Base-by-base conservation (phyloP, 2,329 filamentous ascomycete species). In the Juglanconis juglandina region DNA sequence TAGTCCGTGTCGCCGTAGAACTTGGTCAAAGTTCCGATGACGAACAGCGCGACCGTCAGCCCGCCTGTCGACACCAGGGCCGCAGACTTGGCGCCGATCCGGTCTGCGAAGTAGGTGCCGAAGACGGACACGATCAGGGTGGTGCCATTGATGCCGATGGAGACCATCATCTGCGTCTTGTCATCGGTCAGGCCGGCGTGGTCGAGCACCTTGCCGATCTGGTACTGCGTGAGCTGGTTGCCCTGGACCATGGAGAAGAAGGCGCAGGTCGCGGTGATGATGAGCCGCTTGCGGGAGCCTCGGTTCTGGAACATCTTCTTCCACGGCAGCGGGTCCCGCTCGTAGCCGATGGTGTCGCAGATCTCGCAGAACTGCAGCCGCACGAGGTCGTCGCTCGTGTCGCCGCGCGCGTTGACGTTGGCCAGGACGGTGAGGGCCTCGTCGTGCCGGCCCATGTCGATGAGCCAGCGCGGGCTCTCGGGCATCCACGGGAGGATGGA, bases 391-490 rank as follows among this genome's bases (percentile, higher is more conserved):
- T 78, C 71, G 0, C 68, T 63, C 3, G 69, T 62, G 57, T 81
- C 72, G 3, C 80, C 77, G 60, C 80, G 68, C 8, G 77, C 71
- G 56, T 81, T 75, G n/a, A 75, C 73, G 61, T 73, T 70, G 1
- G 78, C 78, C 0, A 82, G 69, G 0, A 75, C 70, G 4, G 67
- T 53, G 4, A 73, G 70, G 4, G 79, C 79, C 46, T 77, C 77
- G 11, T 77, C 72, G 30, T 73, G 68, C 3, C 70, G 70, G 24
- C 74, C 77, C n/a, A 76, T 64, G 46, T 73, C 67, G 4, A 76
- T 71, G 0, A 82, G 73, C 78, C 79, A 81, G 13, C 78, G 74
- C 5, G 79, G 80, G 4, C 72, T 76, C 66, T 82, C 78, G 7
- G 78, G 78, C 4, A 75, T 70, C 59, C 77, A 77, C 1, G 72